Evolutionary conservation across 2,329 filamentous ascomycete genomes (phyloP).

Genomic region (Cryphonectria japonica): DNA sequence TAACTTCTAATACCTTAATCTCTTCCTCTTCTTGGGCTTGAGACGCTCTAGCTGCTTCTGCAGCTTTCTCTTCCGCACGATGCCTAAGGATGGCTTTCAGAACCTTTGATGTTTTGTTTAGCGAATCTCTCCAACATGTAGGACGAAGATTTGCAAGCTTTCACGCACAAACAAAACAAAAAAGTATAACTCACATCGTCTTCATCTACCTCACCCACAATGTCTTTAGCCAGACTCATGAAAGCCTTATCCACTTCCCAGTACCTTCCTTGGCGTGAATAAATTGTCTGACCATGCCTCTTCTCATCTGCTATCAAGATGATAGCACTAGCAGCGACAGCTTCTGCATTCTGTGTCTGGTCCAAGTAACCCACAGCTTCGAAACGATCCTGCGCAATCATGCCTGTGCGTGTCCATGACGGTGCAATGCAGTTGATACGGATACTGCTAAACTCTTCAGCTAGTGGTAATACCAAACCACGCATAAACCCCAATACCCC

Average conservation of each 20-base stretch:
- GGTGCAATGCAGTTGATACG: slow-evolving; percentile 60
- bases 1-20: too few relatives aligned
- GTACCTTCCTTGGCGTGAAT: slow-evolving; percentile 51
- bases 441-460: slow-evolving; percentile 34
- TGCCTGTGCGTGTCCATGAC: slow-evolving; percentile 56
- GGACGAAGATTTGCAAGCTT: too few relatives aligned
- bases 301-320: slow-evolving; percentile 52
- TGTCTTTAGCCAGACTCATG: slow-evolving; percentile 38
- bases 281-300: slow-evolving; percentile 56
- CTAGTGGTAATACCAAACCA: not conserved
- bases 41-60: too few relatives aligned
- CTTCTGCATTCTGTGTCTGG: slow-evolving; percentile 47
- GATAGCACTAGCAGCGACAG: slow-evolving; percentile 52
- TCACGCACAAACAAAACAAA: too few relatives aligned
- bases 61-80: too few relatives aligned
- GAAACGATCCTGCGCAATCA: slow-evolving; percentile 44
- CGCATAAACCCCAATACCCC: slow-evolving; percentile 9
- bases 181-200: not conserved
- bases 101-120: too few relatives aligned
- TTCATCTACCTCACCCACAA: slow-evolving; percentile 35
- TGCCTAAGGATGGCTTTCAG: too few relatives aligned
- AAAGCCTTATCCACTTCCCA: slow-evolving; percentile 57
- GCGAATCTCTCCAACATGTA: too few relatives aligned
- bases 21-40: too few relatives aligned
- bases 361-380: slow-evolving; percentile 44